phyloP scores from a whole-genome alignment of 345 rosid species.

The Salix caprea region DNA sequence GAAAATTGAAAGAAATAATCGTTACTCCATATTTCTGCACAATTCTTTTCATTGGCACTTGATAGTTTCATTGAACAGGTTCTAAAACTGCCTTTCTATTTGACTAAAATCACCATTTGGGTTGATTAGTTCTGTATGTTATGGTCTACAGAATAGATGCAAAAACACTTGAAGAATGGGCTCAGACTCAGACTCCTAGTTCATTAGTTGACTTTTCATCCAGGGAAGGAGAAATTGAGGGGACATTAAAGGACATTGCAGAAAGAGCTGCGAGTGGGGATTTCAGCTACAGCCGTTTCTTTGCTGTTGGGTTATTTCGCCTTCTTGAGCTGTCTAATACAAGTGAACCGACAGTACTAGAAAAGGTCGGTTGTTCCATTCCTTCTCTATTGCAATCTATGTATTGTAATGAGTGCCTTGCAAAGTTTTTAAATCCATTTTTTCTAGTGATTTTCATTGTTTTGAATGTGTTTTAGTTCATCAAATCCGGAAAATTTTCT shows the following conservation, averaged over 20 bases:
- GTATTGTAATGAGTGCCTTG: neutral
- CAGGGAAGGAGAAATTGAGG: slow-evolving; percentile 84
- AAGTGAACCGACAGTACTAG: slow-evolving; percentile 76
- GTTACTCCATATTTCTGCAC: neutral
- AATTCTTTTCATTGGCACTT: neutral
- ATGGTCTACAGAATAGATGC: slow-evolving; percentile 60
- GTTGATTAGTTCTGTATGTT: slow-evolving; percentile 4
- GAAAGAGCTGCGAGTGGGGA: slow-evolving; percentile 69
- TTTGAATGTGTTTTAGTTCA: neutral
- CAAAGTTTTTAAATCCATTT: neutral
- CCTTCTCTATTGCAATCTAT: neutral
- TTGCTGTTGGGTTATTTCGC: slow-evolving; percentile 92
- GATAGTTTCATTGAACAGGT: neutral
- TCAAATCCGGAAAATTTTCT: neutral
- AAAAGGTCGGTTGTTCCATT: slow-evolving; percentile 54
- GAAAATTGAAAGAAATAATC: neutral
- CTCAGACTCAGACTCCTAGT: slow-evolving; percentile 54
- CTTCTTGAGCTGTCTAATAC: slow-evolving; percentile 90
- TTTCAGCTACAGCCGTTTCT: slow-evolving; percentile 96
- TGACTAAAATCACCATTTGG: neutral
- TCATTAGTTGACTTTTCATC: slow-evolving; percentile 70
- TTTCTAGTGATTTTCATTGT: neutral
- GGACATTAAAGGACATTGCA: slow-evolving; percentile 65
- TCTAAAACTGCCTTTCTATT: neutral
- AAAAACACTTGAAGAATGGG: slow-evolving; percentile 92